Conservation (phyloP, 169 alveolate species). For the Theileria parva region DNA sequence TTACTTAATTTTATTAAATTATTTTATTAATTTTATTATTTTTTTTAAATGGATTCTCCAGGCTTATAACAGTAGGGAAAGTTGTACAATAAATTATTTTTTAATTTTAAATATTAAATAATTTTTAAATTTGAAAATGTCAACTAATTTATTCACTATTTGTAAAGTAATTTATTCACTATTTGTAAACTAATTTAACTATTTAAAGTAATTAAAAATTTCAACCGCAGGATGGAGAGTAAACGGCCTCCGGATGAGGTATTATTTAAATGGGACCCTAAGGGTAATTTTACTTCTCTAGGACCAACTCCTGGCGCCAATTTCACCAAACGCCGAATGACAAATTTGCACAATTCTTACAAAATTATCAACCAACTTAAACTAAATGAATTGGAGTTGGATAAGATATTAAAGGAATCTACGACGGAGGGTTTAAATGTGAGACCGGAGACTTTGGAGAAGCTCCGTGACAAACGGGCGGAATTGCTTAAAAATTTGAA, state of each 20-base stretch:
- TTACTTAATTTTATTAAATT: too few species aligned
- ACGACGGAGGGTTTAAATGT: conserved; percentile 8
- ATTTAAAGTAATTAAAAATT: neutral
- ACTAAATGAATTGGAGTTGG: conserved; percentile 4
- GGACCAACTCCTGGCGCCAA: neutral
- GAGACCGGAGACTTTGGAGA: neutral
- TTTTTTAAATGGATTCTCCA: too few species aligned
- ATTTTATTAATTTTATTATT: too few species aligned
- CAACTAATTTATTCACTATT: too few species aligned
- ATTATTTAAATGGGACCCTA: conserved; percentile 58
- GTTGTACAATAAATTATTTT: too few species aligned
- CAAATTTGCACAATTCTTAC: neutral
- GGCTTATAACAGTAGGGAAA: too few species aligned
- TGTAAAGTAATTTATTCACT: too few species aligned
- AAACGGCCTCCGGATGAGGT: conserved; percentile 39
- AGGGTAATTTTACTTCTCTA: neutral
- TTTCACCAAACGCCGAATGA: neutral
- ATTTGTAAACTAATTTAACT: too few species aligned
- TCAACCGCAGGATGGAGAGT: conserved; percentile 14
- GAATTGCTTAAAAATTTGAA: conserved; percentile 1
- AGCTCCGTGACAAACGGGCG: conserved; percentile 16
- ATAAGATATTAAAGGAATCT: neutral
- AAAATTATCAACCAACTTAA: neutral
- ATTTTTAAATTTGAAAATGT: too few species aligned
- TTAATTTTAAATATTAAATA: neutral